Base-by-base conservation (phyloP, 768 basidiomycete species). In the Tremella mesenterica region DNA sequence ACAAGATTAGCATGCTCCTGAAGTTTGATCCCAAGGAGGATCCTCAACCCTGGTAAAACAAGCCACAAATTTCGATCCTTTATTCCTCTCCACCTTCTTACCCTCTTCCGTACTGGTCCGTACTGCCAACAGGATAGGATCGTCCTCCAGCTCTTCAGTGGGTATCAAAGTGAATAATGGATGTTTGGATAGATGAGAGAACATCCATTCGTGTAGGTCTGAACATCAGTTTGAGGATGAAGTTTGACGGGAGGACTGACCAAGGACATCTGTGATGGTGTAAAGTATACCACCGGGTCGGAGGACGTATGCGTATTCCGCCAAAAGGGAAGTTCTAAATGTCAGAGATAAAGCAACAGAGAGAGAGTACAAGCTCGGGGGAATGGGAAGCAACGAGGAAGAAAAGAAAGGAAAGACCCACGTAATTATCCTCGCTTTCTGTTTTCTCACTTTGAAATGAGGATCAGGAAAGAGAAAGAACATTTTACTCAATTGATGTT, bases 381-480 rank as follows among this genome's bases (percentile, higher is more conserved):
- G 21, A 8, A 38, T 13, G 13, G n/a, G 21, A 9, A 34, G 23
- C 4, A n/a, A 14, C 16, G 8, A 13, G 29, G 16, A 27, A 18
- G 5, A 5, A 6, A 16, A 34, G 28, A 31, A 28, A 8, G 25
- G 9, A 25, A 18, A 27, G 13, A 67, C 76, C 50, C 47, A 76
- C 48, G 92, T 95, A 69, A 97, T 92, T 71, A 97, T 97, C 68
- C 95, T 85, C 1, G 93, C 93, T 76, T 99, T 99, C 79, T 97
- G 93, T 74, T 99, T 99, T 64, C 92, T 84, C 8, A 81, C 79
- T 73, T 99, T 97, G 81, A 99, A 99, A 73, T 97, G 95, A 0
- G 95, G 95, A 74, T 99, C 95, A 36, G 95, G 95, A 75, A 97
- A 99, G 54, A 97, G 81, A 78, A 99, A 97, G 76, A 99, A 99